Evolutionary conservation across 129 eudicot species (phyloP).

Genomic region (Mikania micrantha): DNA sequence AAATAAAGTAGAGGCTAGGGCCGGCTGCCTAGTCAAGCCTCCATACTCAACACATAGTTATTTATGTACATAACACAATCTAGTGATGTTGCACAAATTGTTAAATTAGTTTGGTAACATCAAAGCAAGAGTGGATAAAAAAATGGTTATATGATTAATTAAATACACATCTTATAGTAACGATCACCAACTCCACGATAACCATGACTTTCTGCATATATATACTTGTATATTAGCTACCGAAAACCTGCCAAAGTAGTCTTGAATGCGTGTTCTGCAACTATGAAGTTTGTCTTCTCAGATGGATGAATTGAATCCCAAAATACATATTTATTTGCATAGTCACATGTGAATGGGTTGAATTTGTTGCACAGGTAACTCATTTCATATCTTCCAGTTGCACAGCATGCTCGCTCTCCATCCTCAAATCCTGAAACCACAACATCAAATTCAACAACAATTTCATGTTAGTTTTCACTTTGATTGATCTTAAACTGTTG

Average conservation of each 20-base stretch:
- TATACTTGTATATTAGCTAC: conserved; percentile 19
- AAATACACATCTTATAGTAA: too few species aligned
- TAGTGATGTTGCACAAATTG: too few species aligned
- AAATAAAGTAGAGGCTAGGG: too few species aligned
- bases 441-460: conserved; percentile 8
- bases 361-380: conserved; percentile 50
- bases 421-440: conserved; percentile 55
- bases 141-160: too few species aligned
- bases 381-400: conserved; percentile 66
- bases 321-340: conserved; percentile 65
- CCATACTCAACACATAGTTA: too few species aligned
- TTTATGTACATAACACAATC: too few species aligned
- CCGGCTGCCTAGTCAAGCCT: too few species aligned
- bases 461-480: background rate
- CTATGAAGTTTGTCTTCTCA: conserved; percentile 60
- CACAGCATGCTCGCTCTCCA: conserved; percentile 69
- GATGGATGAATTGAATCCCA: conserved; percentile 92
- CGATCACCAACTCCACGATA: too few species aligned
- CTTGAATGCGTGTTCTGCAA: conserved; percentile 46
- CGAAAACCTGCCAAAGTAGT: conserved; percentile 35
- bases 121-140: too few species aligned
- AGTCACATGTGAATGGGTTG: conserved; percentile 56
- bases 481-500: background rate
- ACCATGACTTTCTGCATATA: background rate
- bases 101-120: too few species aligned